A percentile compares a stretch with the other conserved stretches of the same genome.
phyloP scores from a whole-genome alignment of 2,329 filamentous ascomycete genomes.

The Fusarium gaditjirri region DNA sequence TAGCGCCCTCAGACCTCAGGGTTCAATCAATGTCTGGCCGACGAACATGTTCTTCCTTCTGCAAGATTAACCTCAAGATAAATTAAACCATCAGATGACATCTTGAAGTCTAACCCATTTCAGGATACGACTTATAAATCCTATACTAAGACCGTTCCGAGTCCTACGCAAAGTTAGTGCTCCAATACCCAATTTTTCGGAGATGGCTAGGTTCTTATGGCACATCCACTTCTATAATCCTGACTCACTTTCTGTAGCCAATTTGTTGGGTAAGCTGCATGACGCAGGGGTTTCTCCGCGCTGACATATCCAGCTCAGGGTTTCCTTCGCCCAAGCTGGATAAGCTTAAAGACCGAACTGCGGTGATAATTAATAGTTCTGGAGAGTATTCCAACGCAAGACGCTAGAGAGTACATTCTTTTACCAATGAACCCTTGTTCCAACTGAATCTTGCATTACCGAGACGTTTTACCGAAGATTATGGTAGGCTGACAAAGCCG shows the following conservation, averaged over 20 bases:
- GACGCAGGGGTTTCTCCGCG: neutral
- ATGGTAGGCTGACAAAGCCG: too few species aligned
- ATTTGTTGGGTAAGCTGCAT: neutral
- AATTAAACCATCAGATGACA: neutral
- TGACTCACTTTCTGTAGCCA: neutral
- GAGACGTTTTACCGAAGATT: too few species aligned
- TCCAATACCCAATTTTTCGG: neutral
- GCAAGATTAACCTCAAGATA: neutral
- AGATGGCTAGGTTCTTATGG: neutral
- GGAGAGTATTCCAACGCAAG: neutral
- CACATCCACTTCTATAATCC: neutral
- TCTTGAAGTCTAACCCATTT: neutral
- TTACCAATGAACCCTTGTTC: neutral
- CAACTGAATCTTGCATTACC: neutral
- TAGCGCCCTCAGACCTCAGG: too few species aligned
- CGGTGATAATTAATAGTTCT: neutral
- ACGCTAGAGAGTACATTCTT: neutral
- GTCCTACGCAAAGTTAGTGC: neutral
- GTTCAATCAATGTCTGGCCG: neutral
- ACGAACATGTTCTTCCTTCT: neutral
- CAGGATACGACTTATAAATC: neutral
- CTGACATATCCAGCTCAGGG: neutral
- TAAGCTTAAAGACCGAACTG: neutral
- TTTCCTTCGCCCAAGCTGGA: neutral
- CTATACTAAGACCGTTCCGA: neutral